Evolutionary conservation across 1,139 yeast genomes (phyloP).

Genomic region (Debaryomyces robertsiae): DNA sequence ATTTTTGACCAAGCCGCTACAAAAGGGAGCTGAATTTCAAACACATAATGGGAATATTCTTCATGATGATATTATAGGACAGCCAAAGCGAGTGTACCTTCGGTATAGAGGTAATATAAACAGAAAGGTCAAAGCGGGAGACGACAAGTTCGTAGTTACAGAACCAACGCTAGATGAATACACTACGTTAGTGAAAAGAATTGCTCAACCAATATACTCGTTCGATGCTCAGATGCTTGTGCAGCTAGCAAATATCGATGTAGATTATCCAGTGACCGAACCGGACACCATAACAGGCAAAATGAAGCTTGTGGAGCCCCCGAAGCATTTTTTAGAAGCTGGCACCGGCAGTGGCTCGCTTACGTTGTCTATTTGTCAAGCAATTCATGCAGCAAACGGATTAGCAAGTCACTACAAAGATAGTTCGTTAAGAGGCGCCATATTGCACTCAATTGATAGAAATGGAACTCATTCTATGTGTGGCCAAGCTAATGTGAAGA

Average conservation of each 20-base stretch:
- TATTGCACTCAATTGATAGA: constrained; percentile 5
- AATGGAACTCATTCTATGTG: background rate
- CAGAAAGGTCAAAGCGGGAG: constrained; percentile 3
- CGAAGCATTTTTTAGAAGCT: constrained; percentile 4
- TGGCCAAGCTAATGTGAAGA: background rate
- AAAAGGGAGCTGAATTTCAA: constrained; percentile 1
- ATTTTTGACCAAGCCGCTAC: constrained; percentile 3
- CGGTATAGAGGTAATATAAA: background rate
- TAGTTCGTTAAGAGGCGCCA: constrained; percentile 1
- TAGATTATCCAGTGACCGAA: background rate
- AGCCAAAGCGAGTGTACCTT: constrained; percentile 7
- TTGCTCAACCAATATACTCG: constrained; percentile 5
- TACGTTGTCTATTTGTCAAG: constrained; percentile 6
- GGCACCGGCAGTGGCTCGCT: constrained; percentile 7
- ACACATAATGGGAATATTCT: constrained; percentile 2
- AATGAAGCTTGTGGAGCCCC: constrained; percentile 1
- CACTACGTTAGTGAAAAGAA: constrained; percentile 1
- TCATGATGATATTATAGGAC: constrained; percentile 7
- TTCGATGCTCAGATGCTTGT: constrained; percentile 5
- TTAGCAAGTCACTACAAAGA: constrained; percentile 5
- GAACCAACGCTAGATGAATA: constrained; percentile 7
- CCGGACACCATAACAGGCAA: background rate
- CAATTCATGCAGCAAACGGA: constrained; percentile 6
- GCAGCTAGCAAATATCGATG: constrained; percentile 5
- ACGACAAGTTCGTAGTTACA: constrained; percentile 1